Conservation (phyloP, 164 flowering plant species). For the Amborella trichopoda region DNA sequence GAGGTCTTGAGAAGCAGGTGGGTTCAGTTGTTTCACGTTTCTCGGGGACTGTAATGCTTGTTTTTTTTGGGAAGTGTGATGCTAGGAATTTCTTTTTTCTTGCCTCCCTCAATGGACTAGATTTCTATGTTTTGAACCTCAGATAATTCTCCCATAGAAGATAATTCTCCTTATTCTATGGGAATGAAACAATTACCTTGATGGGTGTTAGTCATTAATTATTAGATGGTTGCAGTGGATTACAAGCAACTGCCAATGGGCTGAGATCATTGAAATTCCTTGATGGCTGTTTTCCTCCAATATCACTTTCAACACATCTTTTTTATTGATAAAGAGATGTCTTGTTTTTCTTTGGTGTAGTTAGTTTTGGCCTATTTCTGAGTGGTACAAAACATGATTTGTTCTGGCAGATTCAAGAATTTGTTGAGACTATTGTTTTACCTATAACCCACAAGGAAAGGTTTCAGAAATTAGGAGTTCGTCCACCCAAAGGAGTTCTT, state of each 20-base stretch:
- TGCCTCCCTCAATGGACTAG: too few relatives aligned
- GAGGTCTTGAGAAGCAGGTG: slow-evolving; percentile 81
- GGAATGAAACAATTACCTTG: too few relatives aligned
- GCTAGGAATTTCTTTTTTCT: too few relatives aligned
- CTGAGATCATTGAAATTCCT: too few relatives aligned
- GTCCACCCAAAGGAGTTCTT: slow-evolving; percentile 85
- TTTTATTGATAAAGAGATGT: neutral
- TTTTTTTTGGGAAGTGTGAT: neutral
- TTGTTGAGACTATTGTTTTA: slow-evolving; percentile 77
- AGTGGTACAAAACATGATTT: neutral
- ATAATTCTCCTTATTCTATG: too few relatives aligned
- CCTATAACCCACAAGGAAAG: slow-evolving; percentile 88
- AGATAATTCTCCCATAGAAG: too few relatives aligned
- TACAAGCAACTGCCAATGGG: too few relatives aligned
- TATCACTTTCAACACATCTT: neutral
- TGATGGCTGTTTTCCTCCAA: neutral
- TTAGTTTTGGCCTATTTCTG: neutral
- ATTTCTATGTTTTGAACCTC: too few relatives aligned
- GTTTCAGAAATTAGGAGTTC: slow-evolving; percentile 62
- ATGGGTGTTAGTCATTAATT: too few relatives aligned
- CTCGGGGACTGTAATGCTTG: neutral
- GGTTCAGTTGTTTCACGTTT: neutral
- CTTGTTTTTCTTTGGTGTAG: neutral
- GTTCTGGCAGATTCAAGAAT: slow-evolving; percentile 57
- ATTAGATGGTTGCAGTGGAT: too few relatives aligned